Conservation (phyloP, 495 filamentous ascomycete species). For the Hyaloscypha variabilis region DNA sequence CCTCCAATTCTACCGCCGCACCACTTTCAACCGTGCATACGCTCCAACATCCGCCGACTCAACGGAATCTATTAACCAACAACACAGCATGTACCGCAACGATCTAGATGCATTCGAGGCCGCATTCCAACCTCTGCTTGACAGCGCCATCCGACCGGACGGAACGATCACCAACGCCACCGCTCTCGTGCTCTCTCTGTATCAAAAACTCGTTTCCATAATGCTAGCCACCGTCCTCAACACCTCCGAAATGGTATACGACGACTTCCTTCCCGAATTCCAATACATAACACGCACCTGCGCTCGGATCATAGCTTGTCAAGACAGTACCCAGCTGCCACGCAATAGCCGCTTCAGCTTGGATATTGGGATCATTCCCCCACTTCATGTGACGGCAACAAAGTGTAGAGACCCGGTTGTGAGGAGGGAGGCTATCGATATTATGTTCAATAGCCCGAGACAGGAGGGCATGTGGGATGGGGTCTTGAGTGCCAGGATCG, state of each 20-base stretch:
- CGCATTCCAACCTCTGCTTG: constrained; percentile 26
- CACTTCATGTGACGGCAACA: constrained; percentile 42
- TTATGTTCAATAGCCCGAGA: constrained; percentile 41
- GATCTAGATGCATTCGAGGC: constrained; percentile 18
- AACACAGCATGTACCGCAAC: constrained; percentile 3
- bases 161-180: constrained; percentile 21
- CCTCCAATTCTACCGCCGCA: constrained; percentile 26
- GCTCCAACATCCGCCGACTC: constrained; percentile 9
- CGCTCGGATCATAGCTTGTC: constrained; percentile 11
- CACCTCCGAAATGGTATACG: constrained; percentile 29
- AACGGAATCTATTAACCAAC: background rate
- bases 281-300: constrained; percentile 25
- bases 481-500: constrained; percentile 23
- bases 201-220: constrained; percentile 19
- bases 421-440: constrained; percentile 43
- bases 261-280: constrained; percentile 27
- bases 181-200: constrained; percentile 26
- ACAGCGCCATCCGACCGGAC: constrained; percentile 11
- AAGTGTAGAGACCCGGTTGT: constrained; percentile 48
- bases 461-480: constrained; percentile 54
- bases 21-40: constrained; percentile 20
- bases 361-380: constrained; percentile 47
- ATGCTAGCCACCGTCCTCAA: constrained; percentile 9
- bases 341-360: constrained; percentile 52
- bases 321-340: constrained; percentile 10